phyloP scores from a whole-genome alignment of 257 asterid species.

The Solanum boliviense region DNA sequence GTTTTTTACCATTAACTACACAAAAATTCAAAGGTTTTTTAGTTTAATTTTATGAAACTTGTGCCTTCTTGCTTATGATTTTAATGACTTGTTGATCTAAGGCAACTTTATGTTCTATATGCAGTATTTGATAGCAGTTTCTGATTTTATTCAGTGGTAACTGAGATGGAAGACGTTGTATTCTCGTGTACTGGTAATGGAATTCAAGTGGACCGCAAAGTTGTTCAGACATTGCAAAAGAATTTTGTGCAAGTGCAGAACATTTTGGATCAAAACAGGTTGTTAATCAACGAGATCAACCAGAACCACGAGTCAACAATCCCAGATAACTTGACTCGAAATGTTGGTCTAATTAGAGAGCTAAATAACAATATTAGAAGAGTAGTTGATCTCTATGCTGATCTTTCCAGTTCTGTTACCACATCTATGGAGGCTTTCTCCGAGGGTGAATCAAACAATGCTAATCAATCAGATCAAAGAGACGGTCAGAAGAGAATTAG shows the following conservation, averaged over 20 bases:
- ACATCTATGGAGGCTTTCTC: slow-evolving; percentile 24
- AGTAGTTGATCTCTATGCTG: slow-evolving; percentile 32
- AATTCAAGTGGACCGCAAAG: slow-evolving; percentile 16
- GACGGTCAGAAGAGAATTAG: slow-evolving; percentile 23
- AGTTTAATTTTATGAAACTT: neutral
- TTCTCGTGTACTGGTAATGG: slow-evolving; percentile 17
- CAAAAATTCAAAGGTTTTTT: neutral
- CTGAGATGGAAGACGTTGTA: slow-evolving; percentile 26
- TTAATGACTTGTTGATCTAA: neutral
- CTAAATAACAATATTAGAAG: slow-evolving; percentile 33
- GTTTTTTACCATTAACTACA: neutral
- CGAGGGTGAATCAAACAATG: slow-evolving; percentile 24
- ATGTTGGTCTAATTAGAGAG: slow-evolving; percentile 34
- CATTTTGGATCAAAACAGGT: slow-evolving; percentile 32
- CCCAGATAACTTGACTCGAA: slow-evolving; percentile 31
- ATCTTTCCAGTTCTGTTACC: slow-evolving; percentile 23
- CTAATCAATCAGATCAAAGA: slow-evolving; percentile 22
- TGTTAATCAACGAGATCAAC: slow-evolving; percentile 30
- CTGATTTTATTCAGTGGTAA: neutral
- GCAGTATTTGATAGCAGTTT: neutral
- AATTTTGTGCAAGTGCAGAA: slow-evolving; percentile 28
- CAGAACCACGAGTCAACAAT: slow-evolving; percentile 33
- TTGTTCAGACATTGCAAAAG: slow-evolving; percentile 27
- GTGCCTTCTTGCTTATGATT: neutral
- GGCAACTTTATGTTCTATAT: neutral